Evolutionary conservation across 371 early-diverging fungal genomes (phyloP).

Genomic region (Mortierella sp.): DNA sequence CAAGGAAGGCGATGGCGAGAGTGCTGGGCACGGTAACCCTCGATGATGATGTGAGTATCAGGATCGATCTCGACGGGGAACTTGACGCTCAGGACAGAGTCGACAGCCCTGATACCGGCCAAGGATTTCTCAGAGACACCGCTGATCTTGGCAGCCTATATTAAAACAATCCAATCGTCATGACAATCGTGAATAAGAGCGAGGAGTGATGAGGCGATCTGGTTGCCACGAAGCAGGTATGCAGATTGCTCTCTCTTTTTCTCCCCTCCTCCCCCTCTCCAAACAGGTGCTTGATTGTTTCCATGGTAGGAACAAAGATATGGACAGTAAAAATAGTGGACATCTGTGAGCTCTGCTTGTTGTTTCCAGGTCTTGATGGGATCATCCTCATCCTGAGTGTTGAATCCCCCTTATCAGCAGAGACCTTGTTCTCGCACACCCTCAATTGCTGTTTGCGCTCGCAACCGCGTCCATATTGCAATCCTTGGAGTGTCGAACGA

Average conservation of each 20-base stretch:
- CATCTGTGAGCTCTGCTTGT: slow-evolving; percentile 1
- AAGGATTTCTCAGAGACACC: slow-evolving; percentile 74
- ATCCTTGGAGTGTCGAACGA: neutral
- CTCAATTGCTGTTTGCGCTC: neutral
- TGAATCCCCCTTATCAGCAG: too few relatives aligned
- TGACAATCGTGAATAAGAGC: slow-evolving; percentile 85
- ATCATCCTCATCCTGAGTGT: neutral
- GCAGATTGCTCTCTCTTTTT: too few relatives aligned
- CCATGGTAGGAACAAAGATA: too few relatives aligned
- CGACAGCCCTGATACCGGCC: slow-evolving; percentile 82
- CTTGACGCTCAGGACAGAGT: slow-evolving; percentile 82
- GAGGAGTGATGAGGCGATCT: slow-evolving; percentile 47
- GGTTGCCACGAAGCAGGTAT: too few relatives aligned
- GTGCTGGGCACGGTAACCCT: slow-evolving; percentile 90
- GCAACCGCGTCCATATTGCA: neutral
- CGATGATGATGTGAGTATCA: slow-evolving; percentile 80
- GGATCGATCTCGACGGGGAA: slow-evolving; percentile 87
- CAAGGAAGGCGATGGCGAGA: slow-evolving; percentile 89
- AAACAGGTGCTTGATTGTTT: too few relatives aligned
- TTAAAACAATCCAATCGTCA: slow-evolving; percentile 81
- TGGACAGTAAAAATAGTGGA: too few relatives aligned
- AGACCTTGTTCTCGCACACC: neutral
- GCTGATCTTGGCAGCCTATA: slow-evolving; percentile 86
- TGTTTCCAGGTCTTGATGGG: neutral
- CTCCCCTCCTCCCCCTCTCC: too few relatives aligned